Base-by-base conservation (phyloP, 78 protist species). In the Trichosphaerium sp. region DNA sequence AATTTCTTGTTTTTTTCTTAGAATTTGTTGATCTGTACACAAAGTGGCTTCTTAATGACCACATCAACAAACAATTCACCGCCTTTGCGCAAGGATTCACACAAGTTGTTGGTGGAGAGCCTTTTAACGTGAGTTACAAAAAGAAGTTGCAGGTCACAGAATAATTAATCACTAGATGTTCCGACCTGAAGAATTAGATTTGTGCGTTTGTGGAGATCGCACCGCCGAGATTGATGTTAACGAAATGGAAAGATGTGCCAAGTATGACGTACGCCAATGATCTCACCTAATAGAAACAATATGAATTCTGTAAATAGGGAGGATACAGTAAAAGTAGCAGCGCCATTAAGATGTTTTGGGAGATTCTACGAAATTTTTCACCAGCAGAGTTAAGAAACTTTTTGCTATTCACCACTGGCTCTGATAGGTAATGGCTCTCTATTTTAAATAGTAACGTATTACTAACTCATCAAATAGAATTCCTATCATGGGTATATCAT, bases 161-260 rank as follows among this genome's bases (percentile, higher is more conserved):
- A n/a, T n/a, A n/a, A n/a, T n/a, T n/a, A n/a, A n/a, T n/a, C n/a
- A n/a, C n/a, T n/a, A 38, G 78, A 57, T 83, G 23, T 78, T 94
- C 40, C 61, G 48, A 15, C 75, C 95, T 7, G 97, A 88, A 52
- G 99, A 97, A 75, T 67, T 97, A 26, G 95, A 92, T 63, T 61
- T 75, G 42, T 58, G 93, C n/a, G 69, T 97, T 23, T 92, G 95
- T 66, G 99, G 99, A n/a, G n/a, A n/a, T n/a, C n/a, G n/a, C 55
- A 55, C 57, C 4, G 86, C 80, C 3, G 79, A 70, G 35, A 63
- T 95, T 26, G 95, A 97, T 65, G 83, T 97, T 48, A 48, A 12
- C n/a, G 97, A 69, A 14, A 71, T 96, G 26, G 90, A 90, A 66
- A 29, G 35, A 26, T 67, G 25, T 6, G 67, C 98, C 0, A 38